A percentile compares a stretch with the other conserved stretches of the same genome.
Evolutionary conservation across 768 basidiomycete species (phyloP).

Genomic region (Psilocybe tampanensis): DNA sequence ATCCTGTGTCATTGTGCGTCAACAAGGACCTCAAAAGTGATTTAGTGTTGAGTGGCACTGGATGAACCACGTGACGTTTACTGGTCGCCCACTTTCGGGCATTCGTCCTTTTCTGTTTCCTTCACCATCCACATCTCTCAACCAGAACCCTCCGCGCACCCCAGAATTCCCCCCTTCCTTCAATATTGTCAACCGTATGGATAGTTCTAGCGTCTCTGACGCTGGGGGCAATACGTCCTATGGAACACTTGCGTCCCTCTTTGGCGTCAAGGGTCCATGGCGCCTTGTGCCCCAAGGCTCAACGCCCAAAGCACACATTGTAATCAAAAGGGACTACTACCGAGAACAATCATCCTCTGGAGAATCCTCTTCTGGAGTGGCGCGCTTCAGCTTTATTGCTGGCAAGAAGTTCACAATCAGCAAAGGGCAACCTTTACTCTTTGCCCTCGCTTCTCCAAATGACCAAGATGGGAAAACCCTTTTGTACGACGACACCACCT

Average conservation of each 20-base stretch:
- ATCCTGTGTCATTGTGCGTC: too few species aligned
- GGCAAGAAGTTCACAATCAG: constrained; percentile 71
- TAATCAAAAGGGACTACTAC: constrained; percentile 61
- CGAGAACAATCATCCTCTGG: constrained; percentile 48
- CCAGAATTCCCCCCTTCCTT: constrained; percentile 13
- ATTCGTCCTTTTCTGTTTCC: constrained; percentile 21
- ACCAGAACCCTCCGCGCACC: constrained; percentile 6
- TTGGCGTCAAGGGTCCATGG: constrained; percentile 63
- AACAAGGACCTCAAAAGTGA: too few species aligned
- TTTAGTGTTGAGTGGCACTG: too few species aligned
- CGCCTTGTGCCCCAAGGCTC: constrained; percentile 69
- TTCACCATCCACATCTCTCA: constrained; percentile 13
- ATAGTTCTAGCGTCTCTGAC: constrained; percentile 39
- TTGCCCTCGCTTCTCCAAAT: constrained; percentile 50
- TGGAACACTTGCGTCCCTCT: constrained; percentile 50
- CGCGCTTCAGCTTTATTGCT: constrained; percentile 67
- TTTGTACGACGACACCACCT: constrained; percentile 54
- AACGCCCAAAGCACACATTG: constrained; percentile 68
- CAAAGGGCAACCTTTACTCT: constrained; percentile 70
- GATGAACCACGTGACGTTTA: constrained; percentile 11
- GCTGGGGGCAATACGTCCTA: constrained; percentile 28
- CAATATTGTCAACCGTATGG: constrained; percentile 29
- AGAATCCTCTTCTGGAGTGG: constrained; percentile 37
- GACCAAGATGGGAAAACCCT: constrained; percentile 19
- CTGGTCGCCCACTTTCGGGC: constrained; percentile 19